These are phyloP conservation scores for Beta corolliflora DNA, from an alignment of 179 eudicot species.

Conservation along the genomic window DNA sequence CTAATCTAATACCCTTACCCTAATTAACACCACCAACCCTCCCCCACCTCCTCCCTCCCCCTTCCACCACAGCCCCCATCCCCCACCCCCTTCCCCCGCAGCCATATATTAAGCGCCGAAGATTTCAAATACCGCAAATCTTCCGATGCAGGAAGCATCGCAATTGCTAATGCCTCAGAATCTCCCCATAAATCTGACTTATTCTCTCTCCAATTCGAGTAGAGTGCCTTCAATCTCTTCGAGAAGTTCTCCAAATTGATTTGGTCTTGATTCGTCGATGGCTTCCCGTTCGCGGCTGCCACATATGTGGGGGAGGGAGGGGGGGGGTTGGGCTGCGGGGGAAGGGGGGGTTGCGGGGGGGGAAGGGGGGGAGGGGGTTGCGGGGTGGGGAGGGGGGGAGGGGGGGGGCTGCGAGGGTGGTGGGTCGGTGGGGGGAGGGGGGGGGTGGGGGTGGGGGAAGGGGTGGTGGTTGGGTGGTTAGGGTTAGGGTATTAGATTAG, in stretches of 20 bases:
- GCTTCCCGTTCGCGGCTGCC: slow-evolving; percentile 41
- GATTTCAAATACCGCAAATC: slow-evolving; percentile 85
- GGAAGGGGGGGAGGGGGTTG: too few species aligned
- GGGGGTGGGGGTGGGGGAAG: too few species aligned
- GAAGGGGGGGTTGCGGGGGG: accelerated
- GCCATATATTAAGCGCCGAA: slow-evolving; percentile 81
- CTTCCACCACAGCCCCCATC: too few species aligned
- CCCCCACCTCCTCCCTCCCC: too few species aligned
- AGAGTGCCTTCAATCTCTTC: slow-evolving; percentile 51
- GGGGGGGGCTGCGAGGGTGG: too few species aligned
- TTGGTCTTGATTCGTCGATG: slow-evolving; percentile 40
- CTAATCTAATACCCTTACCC: too few species aligned
- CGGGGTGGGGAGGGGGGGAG: too few species aligned
- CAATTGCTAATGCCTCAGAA: slow-evolving; percentile 60
- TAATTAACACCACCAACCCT: too few species aligned
- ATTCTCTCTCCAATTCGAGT: slow-evolving; percentile 57
- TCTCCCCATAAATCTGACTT: slow-evolving; percentile 62
- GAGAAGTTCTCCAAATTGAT: slow-evolving; percentile 58
- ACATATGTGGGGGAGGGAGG: neutral
- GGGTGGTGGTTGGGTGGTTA: too few species aligned
- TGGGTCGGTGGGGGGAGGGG: too few species aligned
- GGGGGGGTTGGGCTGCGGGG: too few species aligned
- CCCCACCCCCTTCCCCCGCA: neutral
- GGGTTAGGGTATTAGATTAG: too few species aligned
- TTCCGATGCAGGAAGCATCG: slow-evolving; percentile 78